Conservation (phyloP, 257 asterid genomes). For the Fraxinus pennsylvanica region DNA sequence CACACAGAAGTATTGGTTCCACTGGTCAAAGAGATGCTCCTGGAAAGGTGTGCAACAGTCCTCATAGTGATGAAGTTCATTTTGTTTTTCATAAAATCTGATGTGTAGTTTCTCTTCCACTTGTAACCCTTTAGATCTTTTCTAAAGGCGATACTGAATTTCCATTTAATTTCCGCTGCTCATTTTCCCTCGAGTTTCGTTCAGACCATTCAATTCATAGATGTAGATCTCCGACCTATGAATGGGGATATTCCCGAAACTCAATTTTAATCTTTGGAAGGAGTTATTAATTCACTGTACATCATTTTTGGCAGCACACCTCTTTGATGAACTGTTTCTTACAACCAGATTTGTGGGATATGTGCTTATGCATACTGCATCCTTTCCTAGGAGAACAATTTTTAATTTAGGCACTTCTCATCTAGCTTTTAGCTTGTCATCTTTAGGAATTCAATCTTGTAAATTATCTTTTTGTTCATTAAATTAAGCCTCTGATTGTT, state of each 20-base stretch:
- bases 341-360: not conserved
- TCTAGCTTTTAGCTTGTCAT: not conserved
- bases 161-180: not conserved
- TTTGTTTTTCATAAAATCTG: not conserved
- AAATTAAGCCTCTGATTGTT: not conserved
- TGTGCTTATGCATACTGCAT: not conserved
- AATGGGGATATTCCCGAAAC: too few relatives aligned
- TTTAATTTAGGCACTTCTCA: not conserved
- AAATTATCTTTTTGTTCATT: too few relatives aligned
- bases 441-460: not conserved
- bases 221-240: too few relatives aligned
- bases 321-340: not conserved
- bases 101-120: not conserved
- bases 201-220: too few relatives aligned
- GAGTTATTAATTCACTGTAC: not conserved
- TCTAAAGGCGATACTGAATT: not conserved
- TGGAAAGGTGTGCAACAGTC: conserved; percentile 62
- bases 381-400: not conserved
- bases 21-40: conserved; percentile 96
- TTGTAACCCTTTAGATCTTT: not conserved
- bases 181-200: not conserved
- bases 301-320: not conserved
- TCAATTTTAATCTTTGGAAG: not conserved
- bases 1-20: conserved; percentile 84
- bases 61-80: not conserved